Conservation (phyloP, 2,329 filamentous ascomycete species). For the Geosmithia morbida region DNA sequence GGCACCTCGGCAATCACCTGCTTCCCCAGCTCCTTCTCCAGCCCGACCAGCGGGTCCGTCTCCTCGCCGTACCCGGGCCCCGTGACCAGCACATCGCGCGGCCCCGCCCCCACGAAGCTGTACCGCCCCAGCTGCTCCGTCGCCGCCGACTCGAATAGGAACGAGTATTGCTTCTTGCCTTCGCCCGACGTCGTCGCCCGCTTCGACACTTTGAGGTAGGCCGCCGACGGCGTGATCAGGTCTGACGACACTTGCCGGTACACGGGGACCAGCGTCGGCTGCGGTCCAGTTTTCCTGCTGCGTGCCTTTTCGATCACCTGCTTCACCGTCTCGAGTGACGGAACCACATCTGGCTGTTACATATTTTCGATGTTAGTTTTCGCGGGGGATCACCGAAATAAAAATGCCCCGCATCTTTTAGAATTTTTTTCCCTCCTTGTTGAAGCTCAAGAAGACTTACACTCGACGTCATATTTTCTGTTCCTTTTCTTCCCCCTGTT, state of each 20-base stretch:
- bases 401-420: not conserved
- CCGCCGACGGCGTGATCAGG: conserved; percentile 84
- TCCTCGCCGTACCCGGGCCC: conserved; percentile 77
- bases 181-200: conserved; percentile 33
- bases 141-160: conserved; percentile 90
- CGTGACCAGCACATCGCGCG: conserved; percentile 69
- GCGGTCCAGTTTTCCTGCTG: conserved; percentile 8
- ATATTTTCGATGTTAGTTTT: not conserved
- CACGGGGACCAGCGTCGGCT: conserved; percentile 64
- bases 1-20: conserved; percentile 74
- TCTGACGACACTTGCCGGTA: conserved; percentile 81
- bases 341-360: conserved; percentile 25
- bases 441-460: not conserved
- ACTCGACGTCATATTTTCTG: not conserved
- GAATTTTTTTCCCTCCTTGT: not conserved
- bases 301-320: conserved; percentile 23
- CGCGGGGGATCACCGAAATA: not conserved
- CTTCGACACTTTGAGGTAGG: conserved; percentile 81
- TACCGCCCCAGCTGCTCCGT: conserved; percentile 90
- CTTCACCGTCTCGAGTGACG: conserved; percentile 30
- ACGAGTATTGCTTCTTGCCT: conserved; percentile 53
- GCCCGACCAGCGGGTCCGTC: conserved; percentile 67
- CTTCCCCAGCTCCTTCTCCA: conserved; percentile 68
- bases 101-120: conserved; percentile 81
- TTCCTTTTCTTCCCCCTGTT: not conserved